Base-by-base conservation (phyloP, 331 rosid species). In the Malus hybrid region DNA sequence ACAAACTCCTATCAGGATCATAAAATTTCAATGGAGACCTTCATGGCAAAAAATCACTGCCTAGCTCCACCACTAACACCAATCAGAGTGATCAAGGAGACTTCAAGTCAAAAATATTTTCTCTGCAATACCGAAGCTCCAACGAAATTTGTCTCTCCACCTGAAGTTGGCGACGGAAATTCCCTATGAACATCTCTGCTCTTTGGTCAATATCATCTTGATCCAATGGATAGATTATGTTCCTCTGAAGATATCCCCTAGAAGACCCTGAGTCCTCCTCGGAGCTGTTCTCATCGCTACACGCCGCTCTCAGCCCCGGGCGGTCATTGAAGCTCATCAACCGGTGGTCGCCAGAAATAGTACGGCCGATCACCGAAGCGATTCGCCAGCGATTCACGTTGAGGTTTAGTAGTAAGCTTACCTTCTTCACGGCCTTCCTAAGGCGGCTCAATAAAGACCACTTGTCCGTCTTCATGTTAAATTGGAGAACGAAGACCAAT, bases 91-190 rank as follows among this genome's bases (percentile, higher is more conserved):
- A 24, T 76, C 54, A 70, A 14, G 85, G 79, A 50, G 81, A 71
- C 12, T 18, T 67, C 71, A 61, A 48, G 6, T 80, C 70, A 61
- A 76, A 87, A 80, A 90, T 85, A 72, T 75, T 76, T 57, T 72
- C 85, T 18, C 81, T 69, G 61, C 80, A 16, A 67, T 90, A 90
- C 1, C 85, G 87, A 15, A 93, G 87, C 83, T 93, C 81, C 69
- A 91, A 73, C 0, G 94, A 91, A 18, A 90, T 76, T 70, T 93
- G 98, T 27, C 97, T 84, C 71, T 93, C 98, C 22, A 93, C 69
- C 70, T 14, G 81, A 86, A 93, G 96, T 65, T 90, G 96, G 2
- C 78, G 80, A 15, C 89, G 79, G 81, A 93, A 93, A 60, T 88
- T 93, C 27, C 79, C 69, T 1, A 91, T 93, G 52, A 93, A 93